Evolutionary conservation across 2,329 filamentous ascomycete species (phyloP).

Genomic region (Hypoxylon sp.): DNA sequence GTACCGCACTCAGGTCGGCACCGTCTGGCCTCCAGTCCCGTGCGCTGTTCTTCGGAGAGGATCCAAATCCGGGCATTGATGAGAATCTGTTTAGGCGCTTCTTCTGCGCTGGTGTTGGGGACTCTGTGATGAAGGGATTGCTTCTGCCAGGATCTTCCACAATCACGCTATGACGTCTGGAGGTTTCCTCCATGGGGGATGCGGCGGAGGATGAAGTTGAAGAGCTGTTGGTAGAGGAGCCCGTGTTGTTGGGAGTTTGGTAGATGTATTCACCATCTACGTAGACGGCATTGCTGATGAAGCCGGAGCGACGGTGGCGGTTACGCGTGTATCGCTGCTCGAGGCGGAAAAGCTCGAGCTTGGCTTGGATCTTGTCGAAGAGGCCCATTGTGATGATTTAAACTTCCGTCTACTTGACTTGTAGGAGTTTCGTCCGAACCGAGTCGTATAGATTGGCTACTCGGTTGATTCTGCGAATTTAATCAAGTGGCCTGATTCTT

Average conservation of each 20-base stretch:
- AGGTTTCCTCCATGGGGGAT: conserved; percentile 34
- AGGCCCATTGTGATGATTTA: conserved; percentile 51
- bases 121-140: conserved; percentile 40
- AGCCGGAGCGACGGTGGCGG: conserved; percentile 85
- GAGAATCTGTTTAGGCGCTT: conserved; percentile 65
- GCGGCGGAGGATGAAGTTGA: conserved; percentile 28
- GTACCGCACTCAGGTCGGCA: conserved; percentile 35
- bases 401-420: background rate
- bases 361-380: conserved; percentile 68
- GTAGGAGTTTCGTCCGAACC: background rate
- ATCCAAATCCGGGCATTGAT: conserved; percentile 64
- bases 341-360: conserved; percentile 91
- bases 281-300: conserved; percentile 88
- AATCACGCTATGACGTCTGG: conserved; percentile 36
- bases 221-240: conserved; percentile 60
- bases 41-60: conserved; percentile 46
- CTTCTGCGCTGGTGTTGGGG: conserved; percentile 49
- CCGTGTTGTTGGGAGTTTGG: conserved; percentile 67
- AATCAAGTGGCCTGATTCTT: conserved; percentile 7
- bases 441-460: background rate
- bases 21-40: conserved; percentile 52
- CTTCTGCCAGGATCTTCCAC: conserved; percentile 42
- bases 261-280: conserved; percentile 96
- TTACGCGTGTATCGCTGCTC: conserved; percentile 94
- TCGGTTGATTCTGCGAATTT: too few relatives aligned